phyloP scores from a whole-genome alignment of 768 basidiomycete genomes.

The Galerina marginata region DNA sequence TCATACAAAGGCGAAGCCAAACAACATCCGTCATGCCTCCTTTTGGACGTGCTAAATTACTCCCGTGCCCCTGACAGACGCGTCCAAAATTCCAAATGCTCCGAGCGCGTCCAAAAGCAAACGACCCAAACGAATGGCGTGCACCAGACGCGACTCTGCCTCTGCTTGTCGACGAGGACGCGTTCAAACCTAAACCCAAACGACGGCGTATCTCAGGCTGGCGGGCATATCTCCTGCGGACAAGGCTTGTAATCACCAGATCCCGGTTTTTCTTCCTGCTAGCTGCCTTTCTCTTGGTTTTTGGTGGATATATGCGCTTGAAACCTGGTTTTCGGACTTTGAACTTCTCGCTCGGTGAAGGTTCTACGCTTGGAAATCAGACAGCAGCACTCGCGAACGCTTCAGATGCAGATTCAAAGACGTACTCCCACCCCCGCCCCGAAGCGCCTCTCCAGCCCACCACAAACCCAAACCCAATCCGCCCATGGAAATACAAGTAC shows the following conservation, averaged over 20 bases:
- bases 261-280: not conserved
- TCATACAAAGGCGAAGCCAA: too few relatives aligned
- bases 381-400: not conserved
- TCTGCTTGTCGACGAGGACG: too few relatives aligned
- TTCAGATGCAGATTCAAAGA: not conserved
- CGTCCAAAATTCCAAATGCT: not conserved
- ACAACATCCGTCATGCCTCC: too few relatives aligned
- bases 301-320: conserved; percentile 11
- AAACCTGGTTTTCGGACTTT: not conserved
- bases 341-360: not conserved
- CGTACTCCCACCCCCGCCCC: not conserved
- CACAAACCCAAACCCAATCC: too few relatives aligned
- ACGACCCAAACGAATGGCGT: not conserved
- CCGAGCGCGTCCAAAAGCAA: conserved; percentile 1
- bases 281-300: not conserved
- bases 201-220: too few relatives aligned
- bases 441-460: not conserved
- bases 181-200: too few relatives aligned
- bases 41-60: too few relatives aligned
- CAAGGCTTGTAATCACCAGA: not conserved
- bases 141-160: not conserved
- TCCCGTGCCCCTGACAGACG: too few relatives aligned
- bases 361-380: not conserved
- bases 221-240: too few relatives aligned
- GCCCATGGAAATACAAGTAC: conserved; percentile 17